Evolutionary conservation across 208 protist species (phyloP).

Genomic region (Strigomonas culicis): DNA sequence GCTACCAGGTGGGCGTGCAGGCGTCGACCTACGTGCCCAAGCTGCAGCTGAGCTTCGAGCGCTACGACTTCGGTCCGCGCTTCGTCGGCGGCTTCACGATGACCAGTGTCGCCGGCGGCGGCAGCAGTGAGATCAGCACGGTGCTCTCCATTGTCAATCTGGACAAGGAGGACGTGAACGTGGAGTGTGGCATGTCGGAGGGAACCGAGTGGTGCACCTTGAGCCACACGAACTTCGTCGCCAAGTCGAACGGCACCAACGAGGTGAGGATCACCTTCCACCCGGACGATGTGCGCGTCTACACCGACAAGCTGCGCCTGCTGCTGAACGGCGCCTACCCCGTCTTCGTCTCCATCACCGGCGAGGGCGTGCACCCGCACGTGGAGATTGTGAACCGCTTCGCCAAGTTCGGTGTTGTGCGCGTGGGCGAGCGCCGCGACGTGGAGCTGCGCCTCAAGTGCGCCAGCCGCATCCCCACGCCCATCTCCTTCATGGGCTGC

Average conservation of each 20-base stretch:
- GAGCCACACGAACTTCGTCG: slow-evolving; percentile 84
- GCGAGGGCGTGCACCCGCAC: slow-evolving; percentile 89
- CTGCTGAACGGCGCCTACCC: slow-evolving; percentile 92
- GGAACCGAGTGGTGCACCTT: slow-evolving; percentile 79
- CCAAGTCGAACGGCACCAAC: slow-evolving; percentile 62
- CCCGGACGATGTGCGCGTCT: slow-evolving; percentile 76
- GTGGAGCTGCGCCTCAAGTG: slow-evolving; percentile 85
- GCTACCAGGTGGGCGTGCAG: slow-evolving; percentile 81
- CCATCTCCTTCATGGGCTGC: slow-evolving; percentile 72
- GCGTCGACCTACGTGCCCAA: slow-evolving; percentile 83
- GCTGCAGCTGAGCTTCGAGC: slow-evolving; percentile 81
- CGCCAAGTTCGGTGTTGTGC: slow-evolving; percentile 82
- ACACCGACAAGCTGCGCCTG: slow-evolving; percentile 90
- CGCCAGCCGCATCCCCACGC: slow-evolving; percentile 67
- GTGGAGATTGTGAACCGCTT: slow-evolving; percentile 86
- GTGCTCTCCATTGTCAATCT: slow-evolving; percentile 87
- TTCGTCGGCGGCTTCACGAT: slow-evolving; percentile 78
- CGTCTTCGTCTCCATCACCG: slow-evolving; percentile 69
- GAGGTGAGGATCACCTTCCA: slow-evolving; percentile 85
- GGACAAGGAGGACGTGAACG: slow-evolving; percentile 81
- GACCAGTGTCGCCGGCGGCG: neutral
- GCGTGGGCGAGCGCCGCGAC: slow-evolving; percentile 67
- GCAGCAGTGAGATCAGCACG: slow-evolving; percentile 26
- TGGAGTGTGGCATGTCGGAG: slow-evolving; percentile 81
- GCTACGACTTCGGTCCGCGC: slow-evolving; percentile 91